Base-by-base conservation (phyloP, 805 yeast genomes). In the Hanseniaspora guilliermondii region DNA sequence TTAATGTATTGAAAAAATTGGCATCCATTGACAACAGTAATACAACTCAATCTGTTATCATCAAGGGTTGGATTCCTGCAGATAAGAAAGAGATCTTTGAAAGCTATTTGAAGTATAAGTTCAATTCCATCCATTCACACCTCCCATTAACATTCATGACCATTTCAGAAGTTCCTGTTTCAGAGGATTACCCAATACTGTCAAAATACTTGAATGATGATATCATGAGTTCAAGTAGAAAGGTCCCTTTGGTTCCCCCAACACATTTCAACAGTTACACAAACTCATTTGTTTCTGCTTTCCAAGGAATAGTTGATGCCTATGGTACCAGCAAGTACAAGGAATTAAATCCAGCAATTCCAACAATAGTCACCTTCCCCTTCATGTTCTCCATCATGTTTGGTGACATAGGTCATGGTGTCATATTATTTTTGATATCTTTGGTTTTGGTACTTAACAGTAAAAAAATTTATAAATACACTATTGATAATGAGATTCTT, bases 361-460 rank as follows among this genome's bases (percentile, higher is more conserved):
- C 98, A 4, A 91, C 98, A 1, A 79, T 87, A 47, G 83, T 93
- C 25, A 93, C 98, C 0, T 93, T 93, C 73, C 98, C 98, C 24
- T 93, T 93, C 68, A 85, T 93, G 95, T 93, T 93, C 72, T 97
- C 98, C 30, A 84, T 93, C 62, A 93, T 93, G 98, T 93, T 93
- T 74, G 98, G 98, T 74, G 98, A 93, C 73, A 67, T 89, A 56
- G 98, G 98, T 16, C 98, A 93, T 72, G 98, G 98, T 6, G 77
- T 88, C 57, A 78, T 93, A 47, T 73, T 93, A 68, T 76, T 83
- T 53, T 68, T 84, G 55, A 86, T 87, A 17, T 95, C 94, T 1
- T 69, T 79, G 52, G 68, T 71, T 32, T 72, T 93, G 58, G 88
- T 93, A 11, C 59, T 80, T 49, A 82, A 84, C 65, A 98, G 93